Conservation (phyloP, 345 rosid genomes). For the Microcos paniculata region DNA sequence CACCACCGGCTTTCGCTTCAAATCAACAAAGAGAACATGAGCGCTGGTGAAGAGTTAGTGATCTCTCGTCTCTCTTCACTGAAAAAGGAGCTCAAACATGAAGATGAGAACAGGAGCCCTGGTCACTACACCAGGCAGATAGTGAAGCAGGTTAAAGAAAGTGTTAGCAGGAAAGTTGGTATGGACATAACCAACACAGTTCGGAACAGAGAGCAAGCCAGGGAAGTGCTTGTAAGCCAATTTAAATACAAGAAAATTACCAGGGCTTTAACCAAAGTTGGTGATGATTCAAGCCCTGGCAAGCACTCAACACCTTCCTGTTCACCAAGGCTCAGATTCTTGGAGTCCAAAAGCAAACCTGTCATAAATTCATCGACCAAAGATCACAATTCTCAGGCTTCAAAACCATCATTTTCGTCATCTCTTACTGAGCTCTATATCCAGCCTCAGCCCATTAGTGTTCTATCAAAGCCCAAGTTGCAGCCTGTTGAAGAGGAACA, state of each 20-base stretch:
- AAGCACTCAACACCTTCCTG: conserved; percentile 38
- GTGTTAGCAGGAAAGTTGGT: conserved; percentile 60
- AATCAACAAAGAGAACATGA: conserved; percentile 61
- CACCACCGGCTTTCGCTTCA: conserved; percentile 78
- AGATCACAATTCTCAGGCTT: conserved; percentile 27
- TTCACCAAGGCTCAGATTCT: conserved; percentile 52
- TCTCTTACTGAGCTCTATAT: background rate
- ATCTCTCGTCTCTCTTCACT: conserved; percentile 41
- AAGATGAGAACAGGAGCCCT: conserved; percentile 62
- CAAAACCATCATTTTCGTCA: conserved; percentile 16
- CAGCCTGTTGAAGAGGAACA: conserved; percentile 22
- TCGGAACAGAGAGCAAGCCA: conserved; percentile 39
- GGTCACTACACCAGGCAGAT: conserved; percentile 69
- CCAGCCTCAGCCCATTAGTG: conserved; percentile 16
- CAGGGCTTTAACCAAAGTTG: conserved; percentile 24
- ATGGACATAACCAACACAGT: conserved; percentile 76
- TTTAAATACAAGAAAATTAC: conserved; percentile 49
- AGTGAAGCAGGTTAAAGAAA: conserved; percentile 75
- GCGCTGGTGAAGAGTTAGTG: conserved; percentile 29
- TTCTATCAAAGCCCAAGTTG: conserved; percentile 29
- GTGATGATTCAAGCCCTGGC: conserved; percentile 33
- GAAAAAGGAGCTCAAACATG: conserved; percentile 47
- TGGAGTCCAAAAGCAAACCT: conserved; percentile 40
- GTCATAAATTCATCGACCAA: conserved; percentile 8
- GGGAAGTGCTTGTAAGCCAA: conserved; percentile 39